These are phyloP conservation scores for Apiospora arundinis DNA, from an alignment of 2,329 filamentous ascomycete species.

Conservation along the genomic window DNA sequence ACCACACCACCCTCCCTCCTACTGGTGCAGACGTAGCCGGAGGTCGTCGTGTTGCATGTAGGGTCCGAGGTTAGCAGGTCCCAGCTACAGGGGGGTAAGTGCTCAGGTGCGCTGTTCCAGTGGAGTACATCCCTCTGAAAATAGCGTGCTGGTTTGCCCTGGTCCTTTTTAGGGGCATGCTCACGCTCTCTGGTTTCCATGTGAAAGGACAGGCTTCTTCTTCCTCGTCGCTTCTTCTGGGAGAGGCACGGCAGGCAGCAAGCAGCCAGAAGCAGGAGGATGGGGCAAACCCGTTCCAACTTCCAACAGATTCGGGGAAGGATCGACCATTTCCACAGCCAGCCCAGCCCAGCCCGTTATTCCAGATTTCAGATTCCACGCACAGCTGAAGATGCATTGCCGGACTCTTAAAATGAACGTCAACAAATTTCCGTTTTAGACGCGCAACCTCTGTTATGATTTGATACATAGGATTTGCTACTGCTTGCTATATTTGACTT, in stretches of 20 bases:
- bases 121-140: constrained; percentile 14
- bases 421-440: not conserved
- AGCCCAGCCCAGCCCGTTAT: not conserved
- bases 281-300: constrained; percentile 4
- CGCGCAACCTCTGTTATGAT: not conserved
- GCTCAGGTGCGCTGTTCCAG: constrained; percentile 17
- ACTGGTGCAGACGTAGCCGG: constrained; percentile 20
- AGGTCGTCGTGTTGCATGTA: constrained; percentile 18
- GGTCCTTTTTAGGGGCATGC: not conserved
- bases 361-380: constrained; percentile 6
- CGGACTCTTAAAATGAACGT: not conserved
- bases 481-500: not conserved
- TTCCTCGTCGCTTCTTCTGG: not conserved
- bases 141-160: constrained; percentile 19
- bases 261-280: constrained; percentile 3
- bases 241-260: not conserved
- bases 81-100: constrained; percentile 14
- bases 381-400: constrained; percentile 9
- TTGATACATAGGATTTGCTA: no score
- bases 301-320: constrained; percentile 4
- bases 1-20: not conserved
- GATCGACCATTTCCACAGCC: constrained; percentile 4
- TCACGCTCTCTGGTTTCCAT: constrained; percentile 4
- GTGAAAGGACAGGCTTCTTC: constrained; percentile 1
- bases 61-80: constrained; percentile 20